phyloP scores from a whole-genome alignment of 1,139 yeast genomes.

The Scheffersomyces parashehatae region DNA sequence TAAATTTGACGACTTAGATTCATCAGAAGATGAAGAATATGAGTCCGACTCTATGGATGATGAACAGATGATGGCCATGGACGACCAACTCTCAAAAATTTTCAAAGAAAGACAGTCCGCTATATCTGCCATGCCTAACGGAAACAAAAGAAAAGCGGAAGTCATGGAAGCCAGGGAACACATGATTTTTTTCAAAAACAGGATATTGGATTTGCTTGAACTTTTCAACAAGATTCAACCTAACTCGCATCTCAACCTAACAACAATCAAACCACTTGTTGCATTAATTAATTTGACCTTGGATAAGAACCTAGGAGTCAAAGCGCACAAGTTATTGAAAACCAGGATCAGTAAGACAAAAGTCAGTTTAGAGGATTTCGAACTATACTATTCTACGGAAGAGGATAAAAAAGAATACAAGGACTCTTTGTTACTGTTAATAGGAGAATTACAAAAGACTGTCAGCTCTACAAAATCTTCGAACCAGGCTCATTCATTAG shows the following conservation, averaged over 20 bases:
- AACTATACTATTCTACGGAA: slow-evolving; percentile 17
- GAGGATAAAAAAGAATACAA: slow-evolving; percentile 17
- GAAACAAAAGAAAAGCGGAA: slow-evolving; percentile 69
- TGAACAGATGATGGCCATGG: slow-evolving; percentile 96
- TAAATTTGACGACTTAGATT: slow-evolving; percentile 42
- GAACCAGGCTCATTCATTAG: slow-evolving; percentile 52
- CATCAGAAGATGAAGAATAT: slow-evolving; percentile 42
- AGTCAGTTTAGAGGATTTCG: slow-evolving; percentile 22
- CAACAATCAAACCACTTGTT: slow-evolving; percentile 60
- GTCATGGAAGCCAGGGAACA: slow-evolving; percentile 76
- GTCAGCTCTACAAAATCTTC: slow-evolving; percentile 42
- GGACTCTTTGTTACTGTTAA: slow-evolving; percentile 20
- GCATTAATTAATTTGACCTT: slow-evolving; percentile 63
- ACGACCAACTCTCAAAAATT: slow-evolving; percentile 77
- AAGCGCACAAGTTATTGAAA: slow-evolving; percentile 73
- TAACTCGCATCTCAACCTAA: slow-evolving; percentile 40
- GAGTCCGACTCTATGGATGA: slow-evolving; percentile 91
- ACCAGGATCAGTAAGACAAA: slow-evolving; percentile 60
- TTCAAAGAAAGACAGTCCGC: slow-evolving; percentile 80
- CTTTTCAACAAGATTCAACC: slow-evolving; percentile 53
- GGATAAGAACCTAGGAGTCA: slow-evolving; percentile 68
- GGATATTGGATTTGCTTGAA: slow-evolving; percentile 77
- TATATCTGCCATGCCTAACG: slow-evolving; percentile 50
- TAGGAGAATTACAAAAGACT: slow-evolving; percentile 40
- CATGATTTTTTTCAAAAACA: slow-evolving; percentile 74